Percentiles rank a stretch among this genome's conserved stretches.
These are phyloP conservation scores for Trypanosoma avium DNA, from an alignment of 208 protist species.

Conservation along the genomic window DNA sequence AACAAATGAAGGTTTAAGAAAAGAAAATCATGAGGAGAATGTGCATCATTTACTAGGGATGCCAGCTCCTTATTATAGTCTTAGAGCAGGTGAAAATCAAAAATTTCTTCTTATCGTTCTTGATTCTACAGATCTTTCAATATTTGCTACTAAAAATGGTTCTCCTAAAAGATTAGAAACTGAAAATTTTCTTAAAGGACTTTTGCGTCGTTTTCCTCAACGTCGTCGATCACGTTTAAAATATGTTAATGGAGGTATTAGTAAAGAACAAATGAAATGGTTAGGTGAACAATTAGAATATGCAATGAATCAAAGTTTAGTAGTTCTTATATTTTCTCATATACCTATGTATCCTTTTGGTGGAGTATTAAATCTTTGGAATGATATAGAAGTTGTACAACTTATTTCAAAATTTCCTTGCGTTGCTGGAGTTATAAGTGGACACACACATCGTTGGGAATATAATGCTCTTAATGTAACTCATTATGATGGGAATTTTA, in stretches of 20 bases:
- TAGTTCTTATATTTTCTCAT: slow-evolving; percentile 18
- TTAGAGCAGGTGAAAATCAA: slow-evolving; percentile 5
- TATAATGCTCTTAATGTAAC: neutral
- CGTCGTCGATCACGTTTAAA: neutral
- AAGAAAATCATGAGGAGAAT: too few relatives aligned
- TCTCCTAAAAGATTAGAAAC: neutral
- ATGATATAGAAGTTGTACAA: slow-evolving; percentile 26
- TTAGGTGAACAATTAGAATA: slow-evolving; percentile 13
- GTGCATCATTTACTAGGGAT: slow-evolving; percentile 19
- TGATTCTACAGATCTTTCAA: slow-evolving; percentile 21
- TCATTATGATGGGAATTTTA: neutral
- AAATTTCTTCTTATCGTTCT: slow-evolving; percentile 25
- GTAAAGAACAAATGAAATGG: slow-evolving; percentile 18
- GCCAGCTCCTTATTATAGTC: slow-evolving; percentile 24
- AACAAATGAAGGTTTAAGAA: neutral
- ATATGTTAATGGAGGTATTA: slow-evolving; percentile 22
- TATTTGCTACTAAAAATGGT: slow-evolving; percentile 9
- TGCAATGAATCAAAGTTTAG: neutral
- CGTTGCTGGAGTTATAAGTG: slow-evolving; percentile 19
- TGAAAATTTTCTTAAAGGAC: neutral
- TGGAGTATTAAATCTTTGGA: slow-evolving; percentile 21
- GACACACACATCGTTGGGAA: slow-evolving; percentile 22
- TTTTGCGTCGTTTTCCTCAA: too few relatives aligned
- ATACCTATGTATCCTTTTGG: slow-evolving; percentile 20
- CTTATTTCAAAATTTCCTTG: slow-evolving; percentile 17